These are phyloP conservation scores for Veloporphyrellus conicus DNA, from an alignment of 1,284 basidiomycete species.

Conservation along the genomic window DNA sequence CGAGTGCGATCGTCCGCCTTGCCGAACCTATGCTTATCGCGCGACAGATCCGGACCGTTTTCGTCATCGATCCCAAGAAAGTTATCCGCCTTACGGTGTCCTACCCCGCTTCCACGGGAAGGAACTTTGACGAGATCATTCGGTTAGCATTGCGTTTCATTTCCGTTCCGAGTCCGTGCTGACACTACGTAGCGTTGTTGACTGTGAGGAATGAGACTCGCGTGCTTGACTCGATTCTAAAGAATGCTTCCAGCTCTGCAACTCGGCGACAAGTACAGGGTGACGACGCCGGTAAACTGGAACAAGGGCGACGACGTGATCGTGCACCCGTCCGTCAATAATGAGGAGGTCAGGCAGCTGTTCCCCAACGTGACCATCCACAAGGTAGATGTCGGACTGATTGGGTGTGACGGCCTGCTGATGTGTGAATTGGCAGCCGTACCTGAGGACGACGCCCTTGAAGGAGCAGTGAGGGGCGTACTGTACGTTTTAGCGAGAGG, in stretches of 20 bases:
- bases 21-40: slow-evolving; percentile 5
- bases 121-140: slow-evolving; percentile 85
- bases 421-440: slow-evolving; percentile 38
- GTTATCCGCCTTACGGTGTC: slow-evolving; percentile 84
- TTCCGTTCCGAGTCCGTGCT: slow-evolving; percentile 1
- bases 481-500: background rate
- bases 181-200: slow-evolving; percentile 49
- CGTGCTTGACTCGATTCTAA: slow-evolving; percentile 3
- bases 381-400: slow-evolving; percentile 45
- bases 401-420: background rate
- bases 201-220: slow-evolving; percentile 42
- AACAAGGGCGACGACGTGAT: slow-evolving; percentile 91
- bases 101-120: slow-evolving; percentile 85
- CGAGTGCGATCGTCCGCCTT: slow-evolving; percentile 9
- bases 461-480: slow-evolving; percentile 32
- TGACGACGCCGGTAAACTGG: slow-evolving; percentile 94
- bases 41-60: slow-evolving; percentile 85
- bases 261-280: slow-evolving; percentile 84
- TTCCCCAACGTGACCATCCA: slow-evolving; percentile 74
- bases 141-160: slow-evolving; percentile 46
- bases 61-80: slow-evolving; percentile 91
- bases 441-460: slow-evolving; percentile 73
- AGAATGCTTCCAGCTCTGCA: slow-evolving; percentile 61
- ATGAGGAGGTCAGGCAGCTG: slow-evolving; percentile 84
- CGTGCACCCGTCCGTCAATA: slow-evolving; percentile 83